Conservation (phyloP, 768 basidiomycete species). For the Tylopilus balloui region DNA sequence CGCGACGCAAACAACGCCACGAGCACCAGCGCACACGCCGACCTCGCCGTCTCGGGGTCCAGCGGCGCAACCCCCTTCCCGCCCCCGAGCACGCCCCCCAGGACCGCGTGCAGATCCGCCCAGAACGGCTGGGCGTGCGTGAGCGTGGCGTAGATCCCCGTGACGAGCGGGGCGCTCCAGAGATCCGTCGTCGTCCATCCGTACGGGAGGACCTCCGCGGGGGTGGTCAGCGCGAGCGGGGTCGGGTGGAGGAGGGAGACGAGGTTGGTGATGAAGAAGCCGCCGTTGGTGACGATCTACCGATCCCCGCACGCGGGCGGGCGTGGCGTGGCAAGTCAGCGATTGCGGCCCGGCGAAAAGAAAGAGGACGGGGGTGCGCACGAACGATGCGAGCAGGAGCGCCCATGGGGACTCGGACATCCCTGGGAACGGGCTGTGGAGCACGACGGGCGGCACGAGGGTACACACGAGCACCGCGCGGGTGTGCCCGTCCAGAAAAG, state of each 20-base stretch:
- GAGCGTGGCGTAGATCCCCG: constrained; percentile 73
- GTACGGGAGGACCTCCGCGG: constrained; percentile 72
- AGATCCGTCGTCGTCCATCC: constrained; percentile 86
- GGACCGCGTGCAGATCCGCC: constrained; percentile 51
- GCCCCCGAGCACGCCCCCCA: constrained; percentile 44
- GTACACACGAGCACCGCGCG: constrained; percentile 77
- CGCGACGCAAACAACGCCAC: constrained; percentile 57
- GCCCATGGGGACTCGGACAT: constrained; percentile 72
- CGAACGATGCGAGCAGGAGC: constrained; percentile 67
- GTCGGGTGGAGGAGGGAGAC: constrained; percentile 74
- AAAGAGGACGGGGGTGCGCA: constrained; percentile 32
- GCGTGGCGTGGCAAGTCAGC: not conserved
- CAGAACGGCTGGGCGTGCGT: constrained; percentile 88
- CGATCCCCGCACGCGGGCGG: not conserved
- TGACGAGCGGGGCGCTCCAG: constrained; percentile 79
- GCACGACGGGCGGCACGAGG: constrained; percentile 67
- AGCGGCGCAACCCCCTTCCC: constrained; percentile 38
- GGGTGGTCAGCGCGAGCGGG: constrained; percentile 63
- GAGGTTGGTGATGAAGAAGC: constrained; percentile 75
- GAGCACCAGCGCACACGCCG: constrained; percentile 66
- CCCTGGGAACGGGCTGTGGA: constrained; percentile 42
- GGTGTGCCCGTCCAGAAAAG: constrained; percentile 72
- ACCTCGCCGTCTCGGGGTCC: constrained; percentile 62
- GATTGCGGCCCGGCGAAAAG: not conserved
- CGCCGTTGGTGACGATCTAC: constrained; percentile 70